Conservation (phyloP, 805 yeast genomes). For the Monosporozyma solicola region DNA sequence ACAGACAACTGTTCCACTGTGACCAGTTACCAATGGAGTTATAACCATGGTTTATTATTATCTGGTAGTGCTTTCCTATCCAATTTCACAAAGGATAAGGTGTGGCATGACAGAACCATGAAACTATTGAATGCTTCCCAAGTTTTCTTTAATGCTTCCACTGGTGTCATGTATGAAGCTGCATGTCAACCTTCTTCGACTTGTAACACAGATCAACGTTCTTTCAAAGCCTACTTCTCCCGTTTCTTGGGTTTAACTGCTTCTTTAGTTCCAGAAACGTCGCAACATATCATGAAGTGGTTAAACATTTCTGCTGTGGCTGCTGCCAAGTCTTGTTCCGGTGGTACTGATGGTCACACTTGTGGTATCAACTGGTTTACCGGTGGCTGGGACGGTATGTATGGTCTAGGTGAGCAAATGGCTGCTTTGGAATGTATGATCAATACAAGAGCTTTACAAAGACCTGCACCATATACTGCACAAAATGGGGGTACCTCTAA, state of each 20-base stretch:
- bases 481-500: slow-evolving; percentile 59
- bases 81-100: slow-evolving; percentile 55
- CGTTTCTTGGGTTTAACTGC: slow-evolving; percentile 71
- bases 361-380: slow-evolving; percentile 81
- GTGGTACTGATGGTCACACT: slow-evolving; percentile 80
- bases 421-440: slow-evolving; percentile 63
- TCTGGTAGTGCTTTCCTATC: slow-evolving; percentile 77
- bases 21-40: slow-evolving; percentile 67
- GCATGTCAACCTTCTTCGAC: slow-evolving; percentile 61
- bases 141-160: slow-evolving; percentile 42
- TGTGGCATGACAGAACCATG: slow-evolving; percentile 58
- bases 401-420: slow-evolving; percentile 89
- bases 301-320: slow-evolving; percentile 48
- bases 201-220: slow-evolving; percentile 82
- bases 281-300: slow-evolving; percentile 27
- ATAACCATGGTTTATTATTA: slow-evolving; percentile 72
- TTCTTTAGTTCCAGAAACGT: slow-evolving; percentile 50
- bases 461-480: slow-evolving; percentile 54
- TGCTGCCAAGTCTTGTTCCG: slow-evolving; percentile 77
- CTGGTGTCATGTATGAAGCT: slow-evolving; percentile 61
- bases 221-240: slow-evolving; percentile 80
- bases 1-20: slow-evolving; percentile 53
- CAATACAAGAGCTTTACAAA: slow-evolving; percentile 30
- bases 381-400: slow-evolving; percentile 52
- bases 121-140: slow-evolving; percentile 45